These are phyloP conservation scores for Endocarpon pusillum DNA, from an alignment of 495 filamentous ascomycete genomes.

Conservation along the genomic window DNA sequence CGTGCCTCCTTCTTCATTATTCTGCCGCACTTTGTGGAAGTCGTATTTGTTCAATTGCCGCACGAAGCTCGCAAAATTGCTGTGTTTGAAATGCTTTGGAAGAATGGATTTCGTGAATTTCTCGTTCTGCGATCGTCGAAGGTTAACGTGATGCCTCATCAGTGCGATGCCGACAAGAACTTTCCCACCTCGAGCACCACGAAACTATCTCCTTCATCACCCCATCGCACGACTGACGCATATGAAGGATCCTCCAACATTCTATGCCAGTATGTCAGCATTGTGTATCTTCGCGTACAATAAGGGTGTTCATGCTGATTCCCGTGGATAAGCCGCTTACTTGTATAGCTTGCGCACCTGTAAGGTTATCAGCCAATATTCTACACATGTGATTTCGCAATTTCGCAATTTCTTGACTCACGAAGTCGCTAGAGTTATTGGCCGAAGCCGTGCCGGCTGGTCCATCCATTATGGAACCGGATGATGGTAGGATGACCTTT, in stretches of 20 bases:
- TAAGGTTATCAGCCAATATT: conserved; percentile 16
- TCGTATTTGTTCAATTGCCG: conserved; percentile 98
- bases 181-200: conserved; percentile 79
- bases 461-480: conserved; percentile 13
- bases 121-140: conserved; percentile 49
- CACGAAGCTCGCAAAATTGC: conserved; percentile 98
- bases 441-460: conserved; percentile 22
- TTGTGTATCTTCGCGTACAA: too few relatives aligned
- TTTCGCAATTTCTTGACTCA: conserved; percentile 26
- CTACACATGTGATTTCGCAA: background rate
- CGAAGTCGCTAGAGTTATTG: conserved; percentile 66
- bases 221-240: conserved; percentile 86
- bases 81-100: conserved; percentile 98
- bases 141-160: conserved; percentile 2
- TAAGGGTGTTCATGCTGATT: background rate
- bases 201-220: conserved; percentile 84
- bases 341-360: conserved; percentile 98
- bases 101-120: conserved; percentile 96
- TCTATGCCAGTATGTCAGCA: conserved; percentile 26
- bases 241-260: conserved; percentile 97
- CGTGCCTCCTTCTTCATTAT: conserved; percentile 81
- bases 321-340: conserved; percentile 33
- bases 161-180: background rate
- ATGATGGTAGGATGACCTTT: too few relatives aligned
- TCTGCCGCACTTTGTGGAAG: conserved; percentile 97